Base-by-base conservation (phyloP, 208 protist genomes). In the Acanthamoeba triangularis region DNA sequence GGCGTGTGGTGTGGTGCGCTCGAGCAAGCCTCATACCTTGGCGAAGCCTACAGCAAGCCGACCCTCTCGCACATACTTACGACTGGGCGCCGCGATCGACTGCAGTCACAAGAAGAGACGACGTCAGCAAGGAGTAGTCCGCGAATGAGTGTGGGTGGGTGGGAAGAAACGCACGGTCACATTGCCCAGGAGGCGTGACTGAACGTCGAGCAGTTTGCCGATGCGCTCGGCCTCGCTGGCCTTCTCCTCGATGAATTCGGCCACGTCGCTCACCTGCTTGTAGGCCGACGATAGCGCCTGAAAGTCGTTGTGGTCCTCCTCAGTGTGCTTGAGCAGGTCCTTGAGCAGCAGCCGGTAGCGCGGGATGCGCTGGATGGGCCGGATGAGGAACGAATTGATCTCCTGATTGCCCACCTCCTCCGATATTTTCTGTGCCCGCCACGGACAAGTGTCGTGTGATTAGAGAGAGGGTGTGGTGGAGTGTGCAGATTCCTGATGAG, bases 281-380 rank as follows among this genome's bases (percentile, higher is more conserved):
- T 37, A 76, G 25, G 90, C 90, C 14, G 49, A 61, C 33, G 56
- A 63, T 25, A 92, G 41, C 13, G 74, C 35, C 28, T 84, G 41
- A 28, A 56, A 92, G 59, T 92, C 63, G 37, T 92, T 35, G 33
- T 95, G 92, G 11, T 67, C 92, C 67, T 84, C 54, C 23, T 95
- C 92, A 0, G 74, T 95, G 92, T 95, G 92, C 44, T 88, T 88
- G 41, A 95, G 67, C 33, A 95, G 49, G n/a, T 95, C 92, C 18
- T 84, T 88, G 52, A 95, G 92, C 52, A 95, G 76, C 74, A 95
- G 35, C 41, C 67, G 33, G n/a, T 95, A 95, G 47, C 92, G 92
- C 16, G 92, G 92, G 37, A 95, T 95, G 56, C 92, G 92, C 49
- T 95, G 92, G 28, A 95, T 54, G n/a, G 92, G 92, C 23, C 41